Evolutionary conservation across 139 green algal genomes (phyloP), one percentile per base, ranked within the genome.

Genomic region (Chlamydomonas sp.): DNA sequence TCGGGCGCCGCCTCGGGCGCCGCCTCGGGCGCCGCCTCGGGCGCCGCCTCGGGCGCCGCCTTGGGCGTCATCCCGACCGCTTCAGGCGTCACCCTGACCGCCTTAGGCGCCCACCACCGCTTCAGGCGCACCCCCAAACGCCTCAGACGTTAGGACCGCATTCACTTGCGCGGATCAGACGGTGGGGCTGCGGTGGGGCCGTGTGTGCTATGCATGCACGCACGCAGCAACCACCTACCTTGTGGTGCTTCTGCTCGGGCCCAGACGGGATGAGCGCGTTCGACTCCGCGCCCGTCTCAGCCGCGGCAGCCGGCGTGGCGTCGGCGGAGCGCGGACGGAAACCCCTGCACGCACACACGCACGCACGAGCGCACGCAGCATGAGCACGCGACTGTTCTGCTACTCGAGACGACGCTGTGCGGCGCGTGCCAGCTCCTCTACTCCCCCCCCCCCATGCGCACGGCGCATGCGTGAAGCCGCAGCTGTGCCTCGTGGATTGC

Each of bases 231-330:
- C n/a, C n/a, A 50, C 59, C 47, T 35, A 80, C 69, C 64, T 80
- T 80, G 70, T 76, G 69, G 36, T 76, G 75, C 48, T 63, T 69
- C 3, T 70, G 63, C 65, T 80, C 71, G 1, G 71, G 75, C n/a
- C 61, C 69, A 6, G 58, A 71, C 2, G 64, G 58, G 36, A 80
- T 65, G 58, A 80, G 58, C 5, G 75, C 64, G 31, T 69, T 67
- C n/a, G n/a, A n/a, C 8, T 73, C 62, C 58, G 54, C 31, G 16
- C 20, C 59, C 13, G 6, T 33, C 31, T 66, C 59, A 39, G 59
- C 31, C 22, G 39, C 20, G n/a, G 59, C 22, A 66, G 5, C 59
- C n/a, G 59, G 13, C 29, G 39, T 38, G 8, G 59, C 26, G 8
- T 39, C 43, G 26, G 59, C 29, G 59, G 31, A 22, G 30, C 54